A percentile compares a stretch with the other conserved stretches of the same genome.
phyloP scores from a whole-genome alignment of 1,139 yeast genomes.

The Hansenula anomala region DNA sequence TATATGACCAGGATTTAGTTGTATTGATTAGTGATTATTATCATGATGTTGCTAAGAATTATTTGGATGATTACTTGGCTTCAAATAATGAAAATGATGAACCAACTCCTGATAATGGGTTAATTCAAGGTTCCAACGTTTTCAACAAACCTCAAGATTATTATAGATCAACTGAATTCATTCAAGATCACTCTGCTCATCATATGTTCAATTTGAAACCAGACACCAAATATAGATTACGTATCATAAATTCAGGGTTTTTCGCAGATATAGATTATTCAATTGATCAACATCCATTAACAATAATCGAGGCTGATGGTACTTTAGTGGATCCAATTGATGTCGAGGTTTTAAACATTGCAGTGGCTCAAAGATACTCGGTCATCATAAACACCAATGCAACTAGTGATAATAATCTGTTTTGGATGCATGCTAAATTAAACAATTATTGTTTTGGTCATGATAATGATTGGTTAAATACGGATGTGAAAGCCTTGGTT shows the following conservation, averaged over 20 bases:
- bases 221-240: constrained; percentile 44
- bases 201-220: constrained; percentile 46
- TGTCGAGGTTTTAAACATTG: constrained; percentile 53
- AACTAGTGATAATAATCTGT: constrained; percentile 12
- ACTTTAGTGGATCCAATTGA: constrained; percentile 49
- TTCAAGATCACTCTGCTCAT: constrained; percentile 53
- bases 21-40: constrained; percentile 49
- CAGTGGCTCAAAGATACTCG: constrained; percentile 76
- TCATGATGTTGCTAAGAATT: constrained; percentile 36
- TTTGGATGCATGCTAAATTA: constrained; percentile 34
- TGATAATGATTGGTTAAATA: constrained; percentile 28
- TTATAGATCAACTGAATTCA: constrained; percentile 26
- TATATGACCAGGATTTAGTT: constrained; percentile 45
- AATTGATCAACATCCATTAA: constrained; percentile 43
- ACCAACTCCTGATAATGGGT: constrained; percentile 54
- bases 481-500: constrained; percentile 30
- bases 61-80: constrained; percentile 51
- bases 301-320: constrained; percentile 68
- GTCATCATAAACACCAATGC: constrained; percentile 35
- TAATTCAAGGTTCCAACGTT: constrained; percentile 45
- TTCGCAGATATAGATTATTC: constrained; percentile 41
- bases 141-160: constrained; percentile 26
- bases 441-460: constrained; percentile 33
- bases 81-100: constrained; percentile 55
- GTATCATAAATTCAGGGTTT: constrained; percentile 39